Base-by-base conservation (phyloP, 768 basidiomycete species). In the Mycena belliarum region DNA sequence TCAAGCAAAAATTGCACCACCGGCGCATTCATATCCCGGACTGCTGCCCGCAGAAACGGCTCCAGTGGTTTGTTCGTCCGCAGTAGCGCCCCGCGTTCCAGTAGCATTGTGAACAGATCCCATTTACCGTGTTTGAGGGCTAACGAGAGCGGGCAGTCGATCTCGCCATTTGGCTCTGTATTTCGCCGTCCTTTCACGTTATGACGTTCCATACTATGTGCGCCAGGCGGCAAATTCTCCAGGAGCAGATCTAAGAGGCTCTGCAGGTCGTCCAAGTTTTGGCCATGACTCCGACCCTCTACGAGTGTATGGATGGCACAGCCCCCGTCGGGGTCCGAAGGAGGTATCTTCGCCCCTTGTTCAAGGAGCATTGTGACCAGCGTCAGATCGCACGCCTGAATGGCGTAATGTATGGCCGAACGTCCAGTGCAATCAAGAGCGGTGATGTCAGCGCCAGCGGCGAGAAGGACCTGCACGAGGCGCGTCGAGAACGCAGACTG, bases 71-170 rank as follows among this genome's bases (percentile, higher is more conserved):
- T 7, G 20, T 45, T 48, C 16, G 53, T 60, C 25, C 38, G 53
- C n/a, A 60, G 44, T 1, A 41, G 37, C n/a, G 59, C 59, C 29
- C 47, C 52, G 26, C n/a, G 46, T 28, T 52, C 43, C 49, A 50
- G n/a, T 18, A 60, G 52, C 16, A 33, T 14, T 35, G 20, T 21
- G 47, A 60, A 49, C 29, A 16, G 15, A 23, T 55, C 38, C 59
- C 59, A 60, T 20, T 60, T 60, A 8, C 47, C 4, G 40, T n/a
- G 44, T 4, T 35, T 20, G 8, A 60, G 48, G 1, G 59, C 59
- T 10, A 60, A 47, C 21, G 53, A 60, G 40, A 60, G 52, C 14
- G 59, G 59, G 12, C 51, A 53, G 15, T 54, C 26, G 38, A 59
- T 15, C 33, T 42, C 29, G 29, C n/a, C n/a, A n/a, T n/a, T n/a